Conservation (phyloP, 2,329 filamentous ascomycete genomes). For the Alternaria brassicae region DNA sequence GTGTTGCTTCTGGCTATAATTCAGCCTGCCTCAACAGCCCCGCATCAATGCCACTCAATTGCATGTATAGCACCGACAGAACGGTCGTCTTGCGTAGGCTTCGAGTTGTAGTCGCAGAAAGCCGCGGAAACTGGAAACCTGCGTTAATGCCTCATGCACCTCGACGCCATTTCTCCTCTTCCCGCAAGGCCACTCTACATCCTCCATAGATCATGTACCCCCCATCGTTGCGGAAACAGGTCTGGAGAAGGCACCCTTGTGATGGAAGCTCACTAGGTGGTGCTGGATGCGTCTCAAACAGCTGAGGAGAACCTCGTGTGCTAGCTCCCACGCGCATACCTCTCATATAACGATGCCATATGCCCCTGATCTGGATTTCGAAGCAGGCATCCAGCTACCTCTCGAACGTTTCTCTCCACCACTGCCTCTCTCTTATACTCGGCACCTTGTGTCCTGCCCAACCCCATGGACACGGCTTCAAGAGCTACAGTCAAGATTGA, state of each 20-base stretch:
- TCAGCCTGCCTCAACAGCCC: background rate
- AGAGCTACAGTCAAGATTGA: background rate
- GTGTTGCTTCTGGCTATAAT: background rate
- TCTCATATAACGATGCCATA: background rate
- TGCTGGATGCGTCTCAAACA: background rate
- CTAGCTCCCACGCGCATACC: background rate
- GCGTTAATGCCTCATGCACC: background rate
- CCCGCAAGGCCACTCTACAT: background rate
- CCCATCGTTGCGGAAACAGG: background rate
- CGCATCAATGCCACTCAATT: background rate
- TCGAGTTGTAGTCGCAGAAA: background rate
- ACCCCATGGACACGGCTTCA: background rate
- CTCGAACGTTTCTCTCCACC: background rate
- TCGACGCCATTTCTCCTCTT: background rate
- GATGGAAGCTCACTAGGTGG: background rate
- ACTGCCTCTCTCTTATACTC: constrained; percentile 1
- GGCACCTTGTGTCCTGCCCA: background rate
- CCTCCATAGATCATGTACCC: background rate
- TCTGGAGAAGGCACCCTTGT: background rate
- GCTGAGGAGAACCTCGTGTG: background rate
- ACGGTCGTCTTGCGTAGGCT: background rate
- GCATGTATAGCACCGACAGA: background rate
- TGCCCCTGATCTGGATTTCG: constrained; percentile 1
- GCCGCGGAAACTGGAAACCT: background rate
- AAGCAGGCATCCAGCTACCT: background rate